A percentile compares a stretch with the other conserved stretches of the same genome.
Conservation (phyloP, 768 basidiomycete species). For the Hygrophorus russula region DNA sequence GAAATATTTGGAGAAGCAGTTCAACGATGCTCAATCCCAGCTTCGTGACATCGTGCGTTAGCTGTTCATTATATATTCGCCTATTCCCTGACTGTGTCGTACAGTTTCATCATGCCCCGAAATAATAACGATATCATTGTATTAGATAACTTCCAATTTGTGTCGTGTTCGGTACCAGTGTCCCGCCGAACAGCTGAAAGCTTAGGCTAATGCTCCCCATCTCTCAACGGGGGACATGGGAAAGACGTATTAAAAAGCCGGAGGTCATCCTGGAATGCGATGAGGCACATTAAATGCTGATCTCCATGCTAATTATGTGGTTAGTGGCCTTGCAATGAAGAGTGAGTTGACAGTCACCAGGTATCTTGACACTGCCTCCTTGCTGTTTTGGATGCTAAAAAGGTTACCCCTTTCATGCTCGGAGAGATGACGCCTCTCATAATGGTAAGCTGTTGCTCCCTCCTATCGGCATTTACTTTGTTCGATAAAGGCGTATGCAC, state of each 20-base stretch:
- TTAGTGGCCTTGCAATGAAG: constrained; percentile 9
- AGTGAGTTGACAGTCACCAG: constrained; percentile 9
- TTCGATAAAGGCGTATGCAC: constrained; percentile 15
- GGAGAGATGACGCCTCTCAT: neutral
- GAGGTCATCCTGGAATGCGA: constrained; percentile 9
- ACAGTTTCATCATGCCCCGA: constrained; percentile 49
- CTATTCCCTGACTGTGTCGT: constrained; percentile 18
- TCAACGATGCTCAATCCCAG: constrained; percentile 80
- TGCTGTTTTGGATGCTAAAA: constrained; percentile 18
- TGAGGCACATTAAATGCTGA: constrained; percentile 10
- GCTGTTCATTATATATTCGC: neutral
- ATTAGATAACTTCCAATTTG: neutral
- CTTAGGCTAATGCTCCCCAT: constrained; percentile 29
- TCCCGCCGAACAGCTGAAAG: constrained; percentile 22
- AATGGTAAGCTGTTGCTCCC: too few species aligned
- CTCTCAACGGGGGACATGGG: constrained; percentile 18
- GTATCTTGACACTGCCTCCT: constrained; percentile 23
- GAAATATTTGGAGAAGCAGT: constrained; percentile 91
- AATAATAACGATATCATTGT: constrained; percentile 18
- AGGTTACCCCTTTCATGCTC: constrained; percentile 7
- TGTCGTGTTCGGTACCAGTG: neutral
- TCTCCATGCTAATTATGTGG: constrained; percentile 12
- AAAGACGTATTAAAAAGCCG: constrained; percentile 15
- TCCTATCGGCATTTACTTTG: constrained; percentile 13
- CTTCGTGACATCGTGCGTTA: constrained; percentile 70